Evolutionary conservation across 768 basidiomycete genomes (phyloP), one percentile per base, ranked within the genome.

Genomic region (Lactarius hatsudake): DNA sequence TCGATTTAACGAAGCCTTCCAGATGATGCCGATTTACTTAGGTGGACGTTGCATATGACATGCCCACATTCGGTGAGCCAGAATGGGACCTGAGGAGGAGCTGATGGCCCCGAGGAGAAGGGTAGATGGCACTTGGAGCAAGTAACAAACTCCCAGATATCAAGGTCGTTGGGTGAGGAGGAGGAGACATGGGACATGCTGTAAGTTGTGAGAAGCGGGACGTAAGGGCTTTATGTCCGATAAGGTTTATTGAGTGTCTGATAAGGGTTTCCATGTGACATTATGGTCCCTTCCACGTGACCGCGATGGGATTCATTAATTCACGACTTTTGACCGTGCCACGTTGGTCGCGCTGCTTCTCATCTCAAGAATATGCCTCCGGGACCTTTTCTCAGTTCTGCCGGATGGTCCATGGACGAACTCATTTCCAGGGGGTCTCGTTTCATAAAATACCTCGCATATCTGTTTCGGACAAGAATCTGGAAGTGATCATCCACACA

Each of bases 31-130:
- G 17, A 72, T 81, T 74, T 73, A 94, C 93, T 90, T 74, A 94
- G 86, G 77, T 94, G 93, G 45, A 84, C 82, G 73, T 94, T 94
- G 81, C 93, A 94, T 32, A 94, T 71, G 64, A 94, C 83, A 80
- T 94, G 93, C 0, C 91, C 91, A 71, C 93, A 94, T 75, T 93
- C 91, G 1, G 93, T 93, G 67, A 93, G 80, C 93, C 93, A 94
- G 75, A 94, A 94, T 0, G 93, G 93, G 32, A 90, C 77, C 3
- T 83, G 79, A 12, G 87, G 82, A 1, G 79, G 77, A 0, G 82
- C 83, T 51, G 80, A 78, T 43, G 82, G 81, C n/a, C 75, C 75
- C 2, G 84, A 78, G 8, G 79, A 73, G 71, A 89, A 94, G 0
- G 87, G 83, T 32, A 90, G 80, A 69, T 87, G 86, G 71, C 93